Evolutionary conservation across 2,329 filamentous ascomycete genomes (phyloP), one percentile per base, ranked within the genome.

Genomic region (Paraphaeosphaeria sporulosa): DNA sequence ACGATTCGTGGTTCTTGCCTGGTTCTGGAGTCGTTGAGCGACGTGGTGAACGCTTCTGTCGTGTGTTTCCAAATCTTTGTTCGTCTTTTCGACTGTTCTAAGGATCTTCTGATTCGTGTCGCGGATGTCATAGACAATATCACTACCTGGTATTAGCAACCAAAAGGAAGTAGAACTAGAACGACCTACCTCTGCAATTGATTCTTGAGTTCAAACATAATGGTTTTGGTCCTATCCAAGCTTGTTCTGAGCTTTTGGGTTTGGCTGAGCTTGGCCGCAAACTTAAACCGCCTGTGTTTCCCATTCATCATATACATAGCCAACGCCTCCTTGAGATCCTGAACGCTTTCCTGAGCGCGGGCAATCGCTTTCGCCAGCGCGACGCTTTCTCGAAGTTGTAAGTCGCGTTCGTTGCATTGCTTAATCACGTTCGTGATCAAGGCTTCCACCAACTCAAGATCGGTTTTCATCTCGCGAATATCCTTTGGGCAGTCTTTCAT

Each of bases 401-500:
- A 53, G 52, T 60, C 58, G 51, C 58, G 58, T 21, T 60, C 54
- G 30, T 60, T 60, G 47, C 58, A 60, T 54, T 60, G 54, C 56
- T 46, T 47, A 60, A 60, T 60, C 58, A 60, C 58, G 52, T 60
- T 47, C 36, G 58, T 57, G 38, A 60, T 60, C 53, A 60, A 57
- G 46, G 50, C 53, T 53, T 60, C 58, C 40, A 60, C 58, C 56
- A 60, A 57, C 52, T 57, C 58, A 57, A 60, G 53, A 50, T 60
- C 53, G 47, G 53, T 60, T 38, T 52, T 60, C 58, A 60, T 60
- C 53, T 60, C 58, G 47, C 53, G 58, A 38, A 60, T 57, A 49
- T 60, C 58, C 57, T 60, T 60, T 38, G 54, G 58, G 38, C 58
- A 60, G 53, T 60, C 58, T 53, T 60, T 60, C 58, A 60, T 60